phyloP scores from a whole-genome alignment of 371 early-diverging fungal species.

The Lichtheimia hyalospora region DNA sequence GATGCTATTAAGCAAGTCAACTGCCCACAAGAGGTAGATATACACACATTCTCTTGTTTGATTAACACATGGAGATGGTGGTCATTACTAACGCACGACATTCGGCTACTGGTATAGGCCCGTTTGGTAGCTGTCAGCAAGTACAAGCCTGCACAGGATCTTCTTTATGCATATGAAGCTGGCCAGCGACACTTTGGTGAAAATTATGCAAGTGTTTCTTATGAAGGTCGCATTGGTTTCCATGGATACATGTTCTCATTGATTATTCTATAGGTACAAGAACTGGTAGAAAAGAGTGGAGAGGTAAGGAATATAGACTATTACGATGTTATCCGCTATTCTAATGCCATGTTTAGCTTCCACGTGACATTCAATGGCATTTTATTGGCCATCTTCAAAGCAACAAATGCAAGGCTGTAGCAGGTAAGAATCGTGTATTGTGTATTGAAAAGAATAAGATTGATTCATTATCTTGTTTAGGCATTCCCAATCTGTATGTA shows the following conservation, averaged over 20 bases:
- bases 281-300: slow-evolving; percentile 87
- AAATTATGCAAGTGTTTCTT: slow-evolving; percentile 77
- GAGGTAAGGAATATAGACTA: slow-evolving; percentile 41
- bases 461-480: no score
- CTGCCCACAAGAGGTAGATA: slow-evolving; percentile 5
- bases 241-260: slow-evolving; percentile 35
- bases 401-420: slow-evolving; percentile 92
- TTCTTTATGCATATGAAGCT: slow-evolving; percentile 71
- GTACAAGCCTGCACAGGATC: slow-evolving; percentile 81
- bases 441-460: no score
- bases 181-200: slow-evolving; percentile 96
- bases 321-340: neutral
- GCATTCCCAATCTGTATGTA: slow-evolving; percentile 84
- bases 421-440: slow-evolving; percentile 39
- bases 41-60: no score
- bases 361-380: slow-evolving; percentile 90
- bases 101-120: slow-evolving; percentile 19
- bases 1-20: slow-evolving; percentile 9
- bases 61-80: neutral
- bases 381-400: slow-evolving; percentile 94
- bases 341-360: slow-evolving; percentile 39
- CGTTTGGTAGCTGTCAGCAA: slow-evolving; percentile 92
- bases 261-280: slow-evolving; percentile 70
- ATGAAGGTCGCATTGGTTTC: neutral
- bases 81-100: no score